Base-by-base conservation (phyloP, 345 rosid species). In the Toxicodendron radicans region DNA sequence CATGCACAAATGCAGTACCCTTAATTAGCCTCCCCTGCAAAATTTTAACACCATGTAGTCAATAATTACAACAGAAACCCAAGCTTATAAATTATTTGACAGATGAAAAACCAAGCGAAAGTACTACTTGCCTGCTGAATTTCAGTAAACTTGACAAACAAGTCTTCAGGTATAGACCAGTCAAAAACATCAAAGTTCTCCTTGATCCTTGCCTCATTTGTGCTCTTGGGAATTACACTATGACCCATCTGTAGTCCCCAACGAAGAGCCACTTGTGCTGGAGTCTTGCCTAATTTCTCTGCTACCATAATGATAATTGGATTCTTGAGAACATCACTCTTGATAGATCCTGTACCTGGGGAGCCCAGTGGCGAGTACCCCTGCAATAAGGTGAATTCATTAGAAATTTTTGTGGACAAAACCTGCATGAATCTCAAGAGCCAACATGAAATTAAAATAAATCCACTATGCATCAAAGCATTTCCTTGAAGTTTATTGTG, bases 341-440 rank as follows among this genome's bases (percentile, higher is more conserved):
- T 76, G 53, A 62, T 30, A 53, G 71, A 76, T 68, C 64, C 82
- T 17, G 74, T 76, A n/a, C 79, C 64, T 43, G 79, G 89, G 3
- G 95, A 87, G 59, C 95, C 91, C 69, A 90, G 73, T 18, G 92
- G 92, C 11, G 92, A 88, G 79, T 87, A 88, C 5, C 88, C 92
- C 92, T 84, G 78, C 70, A 24, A 61, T n/a, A 68, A 30, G 14
- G 23, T 32, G 38, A 49, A 66, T 66, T 48, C 8, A 66, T 48
- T 14, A 66, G 23, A 66, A 66, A 21, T 46, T 6, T 48, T 14
- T 13, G 21, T 21, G 4, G 33, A 23, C 54, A 48, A 10, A 14
- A 66, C 12, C 12, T n/a, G 48, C 14, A 65, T 9, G n/a, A 38
- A 38, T 0, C 1, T 38, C 41, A 35, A n/a, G n/a, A n/a, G n/a